Base-by-base conservation (phyloP, 208 protist species). In the Leishmania martiniquensis region DNA sequence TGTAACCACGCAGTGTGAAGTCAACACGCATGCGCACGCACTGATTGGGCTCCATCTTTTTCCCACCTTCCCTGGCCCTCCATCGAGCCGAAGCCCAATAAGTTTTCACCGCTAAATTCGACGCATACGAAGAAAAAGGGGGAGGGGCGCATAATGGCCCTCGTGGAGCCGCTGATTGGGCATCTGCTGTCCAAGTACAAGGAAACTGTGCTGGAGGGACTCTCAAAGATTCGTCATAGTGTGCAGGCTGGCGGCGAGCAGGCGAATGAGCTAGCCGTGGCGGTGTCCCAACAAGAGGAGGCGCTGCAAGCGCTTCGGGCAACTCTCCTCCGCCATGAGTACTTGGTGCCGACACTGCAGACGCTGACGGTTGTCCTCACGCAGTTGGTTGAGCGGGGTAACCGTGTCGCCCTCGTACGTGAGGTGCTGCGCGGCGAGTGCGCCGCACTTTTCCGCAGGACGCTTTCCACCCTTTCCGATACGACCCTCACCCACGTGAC, bases 171-270 rank as follows among this genome's bases (percentile, higher is more conserved):
- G 3, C 65, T 95, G 13, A 77, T 97, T 49, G 93, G 93, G 9
- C 89, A 96, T 55, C 80, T 97, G 55, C 83, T 98, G 25, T 98
- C 94, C 59, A 87, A 90, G 79, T 92, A 97, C 76, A 86, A 82
- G n/a, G 89, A 96, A 68, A 96, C 91, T 0, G 90, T 95, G 15
- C 76, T 83, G 37, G 94, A 98, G 63, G 94, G 94, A 0, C 81
- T 97, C 0, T 71, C 86, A 25, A 96, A 96, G 77, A 96, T 97
- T 65, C 73, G 74, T 51, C 59, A 68, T 17, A 71, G 51, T 12
- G 54, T 83, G 44, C 66, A 82, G 20, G 87, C 52, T 4, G 76
- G 86, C 32, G 86, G 80, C 6, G 74, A 65, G 69, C 59, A 77
- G 6, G 86, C 91, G 69, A 47, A 79, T 32, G 75, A 77, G 13